phyloP scores from a whole-genome alignment of 257 asterid genomes.

The Solanum chmielewskii region DNA sequence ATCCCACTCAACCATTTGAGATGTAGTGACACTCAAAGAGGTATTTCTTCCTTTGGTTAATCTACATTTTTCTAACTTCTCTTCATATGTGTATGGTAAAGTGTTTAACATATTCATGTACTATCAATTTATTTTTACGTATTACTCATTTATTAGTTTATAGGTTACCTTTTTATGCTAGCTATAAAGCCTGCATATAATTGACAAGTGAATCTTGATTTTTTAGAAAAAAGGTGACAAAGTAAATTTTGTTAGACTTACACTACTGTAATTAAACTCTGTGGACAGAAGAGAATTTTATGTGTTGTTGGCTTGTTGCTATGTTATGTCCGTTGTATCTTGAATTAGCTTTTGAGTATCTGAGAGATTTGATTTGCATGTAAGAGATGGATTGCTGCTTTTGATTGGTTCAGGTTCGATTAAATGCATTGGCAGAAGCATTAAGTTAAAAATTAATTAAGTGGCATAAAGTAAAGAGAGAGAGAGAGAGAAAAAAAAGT shows the following conservation, averaged over 20 bases:
- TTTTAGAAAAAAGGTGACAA: not conserved
- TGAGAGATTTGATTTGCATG: conserved; percentile 12
- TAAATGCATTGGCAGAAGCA: conserved; percentile 22
- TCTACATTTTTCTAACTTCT: conserved; percentile 6
- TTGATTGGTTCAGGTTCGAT: not conserved
- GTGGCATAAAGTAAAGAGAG: not conserved
- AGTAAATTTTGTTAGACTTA: not conserved
- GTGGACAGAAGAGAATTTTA: not conserved
- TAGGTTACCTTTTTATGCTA: not conserved
- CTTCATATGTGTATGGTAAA: not conserved
- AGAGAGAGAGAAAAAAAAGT: not conserved
- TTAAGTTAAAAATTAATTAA: conserved; percentile 2
- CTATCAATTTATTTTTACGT: not conserved
- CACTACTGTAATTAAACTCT: not conserved
- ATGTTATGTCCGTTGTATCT: not conserved
- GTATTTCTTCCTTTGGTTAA: conserved; percentile 26
- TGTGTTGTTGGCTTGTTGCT: not conserved
- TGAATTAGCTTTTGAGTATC: not conserved
- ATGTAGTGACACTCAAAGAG: not conserved
- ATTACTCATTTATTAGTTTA: not conserved
- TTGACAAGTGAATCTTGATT: not conserved
- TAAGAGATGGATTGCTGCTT: conserved; percentile 16
- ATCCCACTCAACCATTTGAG: not conserved
- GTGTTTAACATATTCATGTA: not conserved
- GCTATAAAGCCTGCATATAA: not conserved